These are phyloP conservation scores for Penicillium lagena DNA, from an alignment of 495 filamentous ascomycete species.

Conservation along the genomic window DNA sequence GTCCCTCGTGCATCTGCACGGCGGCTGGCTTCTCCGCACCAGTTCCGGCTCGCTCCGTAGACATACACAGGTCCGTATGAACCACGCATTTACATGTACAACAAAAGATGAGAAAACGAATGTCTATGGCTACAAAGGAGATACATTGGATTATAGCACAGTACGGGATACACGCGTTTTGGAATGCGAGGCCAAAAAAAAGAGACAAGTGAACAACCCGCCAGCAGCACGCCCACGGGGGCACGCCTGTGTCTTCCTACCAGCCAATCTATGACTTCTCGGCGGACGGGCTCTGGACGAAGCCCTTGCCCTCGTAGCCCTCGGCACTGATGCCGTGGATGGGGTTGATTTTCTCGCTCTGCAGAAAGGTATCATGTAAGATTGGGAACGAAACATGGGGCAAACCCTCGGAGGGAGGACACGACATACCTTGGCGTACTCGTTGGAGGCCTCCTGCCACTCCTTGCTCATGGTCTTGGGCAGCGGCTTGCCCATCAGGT, in stretches of 20 bases:
- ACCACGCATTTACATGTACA: neutral
- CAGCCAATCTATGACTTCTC: slow-evolving; percentile 32
- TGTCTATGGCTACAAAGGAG: slow-evolving; percentile 42
- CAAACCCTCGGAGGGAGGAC: neutral
- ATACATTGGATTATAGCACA: slow-evolving; percentile 48
- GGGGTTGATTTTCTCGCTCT: slow-evolving; percentile 84
- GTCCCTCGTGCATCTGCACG: too few relatives aligned
- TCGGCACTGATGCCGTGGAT: slow-evolving; percentile 76
- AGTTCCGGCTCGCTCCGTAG: slow-evolving; percentile 26
- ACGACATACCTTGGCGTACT: slow-evolving; percentile 73
- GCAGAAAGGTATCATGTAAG: slow-evolving; percentile 10
- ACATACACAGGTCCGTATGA: slow-evolving; percentile 1
- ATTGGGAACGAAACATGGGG: too few relatives aligned
- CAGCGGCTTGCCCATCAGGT: slow-evolving; percentile 54
- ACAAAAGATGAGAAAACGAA: slow-evolving; percentile 10
- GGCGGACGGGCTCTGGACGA: slow-evolving; percentile 64
- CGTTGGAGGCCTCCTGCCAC: slow-evolving; percentile 87
- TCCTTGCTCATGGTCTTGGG: slow-evolving; percentile 92
- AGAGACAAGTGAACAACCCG: slow-evolving; percentile 22
- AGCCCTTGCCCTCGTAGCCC: slow-evolving; percentile 73
- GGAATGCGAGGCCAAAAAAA: slow-evolving; percentile 31
- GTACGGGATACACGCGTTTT: slow-evolving; percentile 43
- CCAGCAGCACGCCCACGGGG: too few relatives aligned
- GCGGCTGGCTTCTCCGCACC: slow-evolving; percentile 20
- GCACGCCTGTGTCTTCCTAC: too few relatives aligned